These are phyloP conservation scores for Rheum nobile DNA, from an alignment of 148 eudicot genomes.

Conservation along the genomic window DNA sequence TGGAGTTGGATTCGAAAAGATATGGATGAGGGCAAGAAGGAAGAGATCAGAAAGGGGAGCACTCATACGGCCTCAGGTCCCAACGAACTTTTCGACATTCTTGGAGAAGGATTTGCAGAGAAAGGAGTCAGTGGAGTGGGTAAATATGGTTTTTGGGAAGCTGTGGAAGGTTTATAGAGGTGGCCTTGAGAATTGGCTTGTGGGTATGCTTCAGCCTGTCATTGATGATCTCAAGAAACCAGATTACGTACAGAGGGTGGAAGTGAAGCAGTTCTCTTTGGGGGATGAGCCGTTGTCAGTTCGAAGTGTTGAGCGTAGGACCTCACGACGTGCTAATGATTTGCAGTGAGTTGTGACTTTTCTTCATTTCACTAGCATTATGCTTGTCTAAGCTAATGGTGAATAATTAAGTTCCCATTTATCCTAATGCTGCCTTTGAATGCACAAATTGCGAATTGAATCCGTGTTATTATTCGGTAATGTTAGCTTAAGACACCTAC, in stretches of 20 bases:
- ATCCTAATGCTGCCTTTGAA: background rate
- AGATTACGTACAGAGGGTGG: conserved; percentile 86
- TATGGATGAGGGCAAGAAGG: conserved; percentile 65
- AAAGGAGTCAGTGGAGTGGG: conserved; percentile 98
- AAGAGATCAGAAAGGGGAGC: conserved; percentile 19
- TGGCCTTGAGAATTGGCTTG: conserved; percentile 83
- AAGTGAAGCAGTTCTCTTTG: conserved; percentile 84
- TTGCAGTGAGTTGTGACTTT: conserved; percentile 58
- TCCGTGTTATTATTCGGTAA: background rate
- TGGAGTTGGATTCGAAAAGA: conserved; percentile 77
- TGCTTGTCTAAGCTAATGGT: background rate
- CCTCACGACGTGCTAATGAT: conserved; percentile 83
- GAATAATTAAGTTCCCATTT: background rate
- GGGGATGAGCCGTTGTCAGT: conserved; percentile 93
- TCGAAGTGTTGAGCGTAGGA: conserved; percentile 86
- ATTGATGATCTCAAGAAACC: conserved; percentile 83
- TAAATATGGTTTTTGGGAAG: conserved; percentile 94
- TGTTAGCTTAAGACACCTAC: background rate
- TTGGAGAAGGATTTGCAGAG: conserved; percentile 89
- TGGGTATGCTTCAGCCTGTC: conserved; percentile 89
- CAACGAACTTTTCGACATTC: conserved; percentile 52
- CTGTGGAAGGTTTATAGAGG: conserved; percentile 83
- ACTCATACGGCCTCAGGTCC: conserved; percentile 52
- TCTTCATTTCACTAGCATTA: background rate
- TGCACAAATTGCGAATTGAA: background rate